Conservation (phyloP, 1,139 yeast species). For the Taphrina sp. region DNA sequence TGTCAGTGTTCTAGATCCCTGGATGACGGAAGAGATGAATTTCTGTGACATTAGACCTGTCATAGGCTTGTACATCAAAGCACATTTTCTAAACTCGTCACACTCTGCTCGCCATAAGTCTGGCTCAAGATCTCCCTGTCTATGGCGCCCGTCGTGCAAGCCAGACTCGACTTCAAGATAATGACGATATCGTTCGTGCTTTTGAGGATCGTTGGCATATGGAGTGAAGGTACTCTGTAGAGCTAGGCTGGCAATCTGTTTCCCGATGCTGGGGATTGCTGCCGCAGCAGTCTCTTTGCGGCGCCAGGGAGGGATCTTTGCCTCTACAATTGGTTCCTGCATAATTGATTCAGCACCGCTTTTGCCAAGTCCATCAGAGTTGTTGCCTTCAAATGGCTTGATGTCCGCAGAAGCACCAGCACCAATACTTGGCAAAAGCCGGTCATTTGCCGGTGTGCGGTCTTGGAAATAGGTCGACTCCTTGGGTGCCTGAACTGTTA, state of each 20-base stretch:
- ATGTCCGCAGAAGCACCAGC: no score
- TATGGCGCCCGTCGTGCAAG: slow-evolving; percentile 29
- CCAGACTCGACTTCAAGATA: slow-evolving; percentile 37
- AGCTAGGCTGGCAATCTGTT: slow-evolving; percentile 38
- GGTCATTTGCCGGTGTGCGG: background rate
- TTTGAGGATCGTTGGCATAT: slow-evolving; percentile 37
- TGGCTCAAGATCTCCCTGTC: slow-evolving; percentile 31
- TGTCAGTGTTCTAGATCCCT: background rate
- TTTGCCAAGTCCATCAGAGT: slow-evolving; percentile 22
- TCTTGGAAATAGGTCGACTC: background rate
- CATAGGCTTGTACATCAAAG: slow-evolving; percentile 41
- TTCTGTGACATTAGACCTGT: slow-evolving; percentile 41
- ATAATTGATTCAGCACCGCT: slow-evolving; percentile 38
- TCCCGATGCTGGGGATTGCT: slow-evolving; percentile 35
- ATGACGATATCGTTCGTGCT: slow-evolving; percentile 37
- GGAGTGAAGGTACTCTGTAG: slow-evolving; percentile 38
- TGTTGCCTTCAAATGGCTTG: slow-evolving; percentile 37
- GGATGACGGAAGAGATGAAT: slow-evolving; percentile 38
- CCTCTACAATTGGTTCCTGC: slow-evolving; percentile 34
- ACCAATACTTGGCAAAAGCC: background rate
- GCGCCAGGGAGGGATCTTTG: slow-evolving; percentile 20
- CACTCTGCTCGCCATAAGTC: slow-evolving; percentile 39
- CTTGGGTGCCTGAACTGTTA: background rate
- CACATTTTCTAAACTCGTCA: slow-evolving; percentile 42
- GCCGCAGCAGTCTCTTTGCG: slow-evolving; percentile 13